phyloP scores from a whole-genome alignment of 1,284 basidiomycete genomes.

The Apiotrichum sp. region DNA sequence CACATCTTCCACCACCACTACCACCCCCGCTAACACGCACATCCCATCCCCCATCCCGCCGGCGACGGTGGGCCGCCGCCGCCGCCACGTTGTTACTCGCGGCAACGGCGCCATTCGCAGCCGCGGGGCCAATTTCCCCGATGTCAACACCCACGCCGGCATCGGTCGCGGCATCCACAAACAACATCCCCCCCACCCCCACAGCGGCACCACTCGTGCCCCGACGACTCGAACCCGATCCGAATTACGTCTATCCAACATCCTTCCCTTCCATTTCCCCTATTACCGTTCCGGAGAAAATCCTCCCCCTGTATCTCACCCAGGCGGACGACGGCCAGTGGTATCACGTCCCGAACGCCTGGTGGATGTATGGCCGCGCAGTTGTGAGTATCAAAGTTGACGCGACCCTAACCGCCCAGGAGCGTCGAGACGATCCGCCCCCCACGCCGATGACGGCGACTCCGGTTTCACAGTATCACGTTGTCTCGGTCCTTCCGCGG shows the following conservation, averaged over 20 bases:
- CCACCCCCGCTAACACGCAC: neutral
- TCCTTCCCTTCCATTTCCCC: neutral
- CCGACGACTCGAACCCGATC: neutral
- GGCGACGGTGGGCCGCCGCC: neutral
- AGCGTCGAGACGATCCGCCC: neutral
- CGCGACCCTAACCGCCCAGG: constrained; percentile 1
- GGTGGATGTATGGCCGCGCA: constrained; percentile 32
- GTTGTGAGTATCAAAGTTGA: constrained; percentile 4
- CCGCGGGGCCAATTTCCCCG: neutral
- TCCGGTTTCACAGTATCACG: neutral
- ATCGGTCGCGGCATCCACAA: too few species aligned
- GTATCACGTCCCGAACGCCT: constrained; percentile 26
- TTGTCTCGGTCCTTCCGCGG: constrained; percentile 2
- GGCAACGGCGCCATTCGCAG: constrained; percentile 1
- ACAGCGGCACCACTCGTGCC: neutral
- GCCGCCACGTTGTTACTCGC: neutral
- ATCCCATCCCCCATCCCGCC: neutral
- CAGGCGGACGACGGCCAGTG: constrained; percentile 26
- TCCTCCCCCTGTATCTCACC: constrained; percentile 30
- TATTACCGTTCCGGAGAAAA: constrained; percentile 16
- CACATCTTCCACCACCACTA: too few species aligned
- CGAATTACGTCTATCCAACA: neutral
- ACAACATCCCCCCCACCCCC: neutral
- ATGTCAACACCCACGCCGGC: neutral
- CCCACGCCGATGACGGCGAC: neutral